phyloP scores from a whole-genome alignment of 2,329 filamentous ascomycete genomes.

The Cylindrodendrum hubeiense region DNA sequence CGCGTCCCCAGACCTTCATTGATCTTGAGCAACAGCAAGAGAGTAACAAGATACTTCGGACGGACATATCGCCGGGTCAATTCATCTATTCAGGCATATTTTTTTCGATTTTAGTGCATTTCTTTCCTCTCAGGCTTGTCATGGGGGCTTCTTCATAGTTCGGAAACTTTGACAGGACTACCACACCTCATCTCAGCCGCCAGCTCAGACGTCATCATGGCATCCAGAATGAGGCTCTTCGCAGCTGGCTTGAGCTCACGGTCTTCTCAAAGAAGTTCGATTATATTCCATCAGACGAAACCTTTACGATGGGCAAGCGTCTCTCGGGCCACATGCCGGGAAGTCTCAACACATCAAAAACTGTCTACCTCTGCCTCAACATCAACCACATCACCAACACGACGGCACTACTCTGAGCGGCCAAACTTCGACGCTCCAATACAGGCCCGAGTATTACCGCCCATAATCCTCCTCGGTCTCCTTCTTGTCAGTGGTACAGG shows the following conservation, averaged over 20 bases:
- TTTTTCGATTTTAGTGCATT: neutral
- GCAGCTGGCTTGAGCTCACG: neutral
- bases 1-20: neutral
- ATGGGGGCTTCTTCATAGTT: neutral
- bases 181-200: neutral
- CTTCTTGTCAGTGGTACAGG: conserved; percentile 40
- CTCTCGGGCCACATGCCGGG: neutral
- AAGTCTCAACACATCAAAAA: neutral
- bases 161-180: neutral
- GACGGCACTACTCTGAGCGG: conserved; percentile 22
- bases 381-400: conserved; percentile 11
- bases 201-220: conserved; percentile 6
- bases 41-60: neutral
- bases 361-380: neutral
- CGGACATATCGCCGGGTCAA: neutral
- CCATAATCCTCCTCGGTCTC: conserved; percentile 36
- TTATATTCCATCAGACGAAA: neutral
- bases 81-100: neutral
- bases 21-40: neutral
- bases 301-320: neutral
- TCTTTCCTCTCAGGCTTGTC: neutral
- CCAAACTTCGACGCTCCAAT: conserved; percentile 60
- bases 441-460: conserved; percentile 40
- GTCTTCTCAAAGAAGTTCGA: neutral
- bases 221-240: neutral